A percentile compares a stretch with the other conserved stretches of the same genome.
Conservation (phyloP, 179 eudicot genomes). For the Beta corolliflora region DNA sequence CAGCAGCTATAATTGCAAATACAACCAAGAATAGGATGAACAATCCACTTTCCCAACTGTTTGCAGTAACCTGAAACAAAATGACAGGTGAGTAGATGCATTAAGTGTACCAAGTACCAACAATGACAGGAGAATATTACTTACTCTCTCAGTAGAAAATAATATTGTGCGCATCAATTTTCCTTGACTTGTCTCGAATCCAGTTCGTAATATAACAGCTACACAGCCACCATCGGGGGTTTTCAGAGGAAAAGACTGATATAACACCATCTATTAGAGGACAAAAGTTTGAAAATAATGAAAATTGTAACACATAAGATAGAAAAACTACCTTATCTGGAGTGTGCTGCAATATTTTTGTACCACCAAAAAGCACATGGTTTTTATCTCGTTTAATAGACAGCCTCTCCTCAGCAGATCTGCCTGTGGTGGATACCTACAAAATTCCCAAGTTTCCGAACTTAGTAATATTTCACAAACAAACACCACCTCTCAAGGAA, state of each 20-base stretch:
- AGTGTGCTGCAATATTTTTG: slow-evolving; percentile 95
- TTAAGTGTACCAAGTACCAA: not conserved
- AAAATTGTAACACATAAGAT: not conserved
- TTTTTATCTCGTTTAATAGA: slow-evolving; percentile 75
- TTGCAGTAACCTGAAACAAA: slow-evolving; percentile 82
- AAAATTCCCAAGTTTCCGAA: slow-evolving; percentile 15
- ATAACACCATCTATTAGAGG: slow-evolving; percentile 15
- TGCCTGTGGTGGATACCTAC: slow-evolving; percentile 70
- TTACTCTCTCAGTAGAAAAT: slow-evolving; percentile 98
- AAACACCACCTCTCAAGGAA: not conserved
- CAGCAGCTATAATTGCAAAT: slow-evolving; percentile 97
- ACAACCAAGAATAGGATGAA: slow-evolving; percentile 93
- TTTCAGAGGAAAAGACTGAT: slow-evolving; percentile 68
- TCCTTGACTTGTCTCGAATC: slow-evolving; percentile 99
- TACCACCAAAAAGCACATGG: slow-evolving; percentile 95
- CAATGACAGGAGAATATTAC: slow-evolving; percentile 12
- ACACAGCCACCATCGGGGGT: slow-evolving; percentile 99
- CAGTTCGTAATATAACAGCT: slow-evolving; percentile 96
- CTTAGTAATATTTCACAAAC: not conserved
- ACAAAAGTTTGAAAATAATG: not conserved
- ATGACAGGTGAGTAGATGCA: slow-evolving; percentile 2
- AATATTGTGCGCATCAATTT: slow-evolving; percentile 97
- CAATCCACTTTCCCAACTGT: slow-evolving; percentile 99
- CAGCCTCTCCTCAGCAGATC: slow-evolving; percentile 69
- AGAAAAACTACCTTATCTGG: slow-evolving; percentile 73